These are phyloP conservation scores for Ceratonia siliqua DNA, from an alignment of 306 rosid genomes.

Conservation along the genomic window DNA sequence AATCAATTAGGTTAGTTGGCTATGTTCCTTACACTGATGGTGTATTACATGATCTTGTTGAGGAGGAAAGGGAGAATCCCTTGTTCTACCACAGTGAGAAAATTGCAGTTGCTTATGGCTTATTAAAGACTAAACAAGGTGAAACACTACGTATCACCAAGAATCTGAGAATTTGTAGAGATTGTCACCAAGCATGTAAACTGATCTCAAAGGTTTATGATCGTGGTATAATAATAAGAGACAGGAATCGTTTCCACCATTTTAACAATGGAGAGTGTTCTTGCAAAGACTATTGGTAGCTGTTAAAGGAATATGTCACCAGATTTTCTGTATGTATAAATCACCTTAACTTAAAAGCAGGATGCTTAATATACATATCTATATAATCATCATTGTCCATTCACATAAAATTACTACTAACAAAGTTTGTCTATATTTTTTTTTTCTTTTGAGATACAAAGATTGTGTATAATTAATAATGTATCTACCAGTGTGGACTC, in stretches of 20 bases:
- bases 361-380: background rate
- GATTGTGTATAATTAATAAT: background rate
- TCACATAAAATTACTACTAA: background rate
- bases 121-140: conserved; percentile 50
- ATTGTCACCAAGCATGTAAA: conserved; percentile 70
- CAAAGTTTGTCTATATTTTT: background rate
- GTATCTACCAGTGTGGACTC: background rate
- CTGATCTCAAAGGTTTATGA: conserved; percentile 49
- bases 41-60: conserved; percentile 39
- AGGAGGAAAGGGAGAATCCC: conserved; percentile 51
- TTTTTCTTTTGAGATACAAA: too few relatives aligned
- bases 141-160: conserved; percentile 59
- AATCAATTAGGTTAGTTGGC: conserved; percentile 43
- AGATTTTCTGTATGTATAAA: background rate
- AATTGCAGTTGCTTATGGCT: conserved; percentile 65
- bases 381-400: background rate
- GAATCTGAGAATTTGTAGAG: conserved; percentile 65
- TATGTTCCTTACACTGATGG: conserved; percentile 43
- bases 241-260: conserved; percentile 71
- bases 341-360: background rate
- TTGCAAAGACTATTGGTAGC: conserved; percentile 63
- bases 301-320: background rate
- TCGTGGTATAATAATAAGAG: conserved; percentile 59
- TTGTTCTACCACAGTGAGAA: conserved; percentile 62
- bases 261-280: conserved; percentile 62